phyloP scores from a whole-genome alignment of 2,329 filamentous ascomycete genomes.

The Fusarium palustre region DNA sequence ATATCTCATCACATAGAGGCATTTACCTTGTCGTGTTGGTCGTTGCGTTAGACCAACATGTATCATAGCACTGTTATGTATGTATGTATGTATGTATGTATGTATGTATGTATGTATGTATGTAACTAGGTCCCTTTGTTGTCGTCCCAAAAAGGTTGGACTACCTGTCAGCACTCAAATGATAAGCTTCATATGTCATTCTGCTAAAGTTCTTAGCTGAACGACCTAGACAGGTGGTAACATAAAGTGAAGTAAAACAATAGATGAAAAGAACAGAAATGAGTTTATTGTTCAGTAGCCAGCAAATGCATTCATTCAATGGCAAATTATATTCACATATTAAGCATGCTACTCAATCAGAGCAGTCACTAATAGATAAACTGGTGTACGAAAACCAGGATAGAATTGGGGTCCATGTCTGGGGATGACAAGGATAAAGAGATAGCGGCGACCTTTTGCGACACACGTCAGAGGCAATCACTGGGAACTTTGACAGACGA shows the following conservation, averaged over 20 bases:
- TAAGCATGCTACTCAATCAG: neutral
- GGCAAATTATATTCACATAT: too few species aligned
- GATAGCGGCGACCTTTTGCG: conserved; percentile 9
- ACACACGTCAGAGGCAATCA: neutral
- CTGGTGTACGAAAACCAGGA: neutral
- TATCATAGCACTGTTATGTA: neutral
- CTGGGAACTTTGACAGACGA: conserved; percentile 2
- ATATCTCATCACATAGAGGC: neutral
- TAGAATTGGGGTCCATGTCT: neutral
- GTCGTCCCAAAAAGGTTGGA: neutral
- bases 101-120: neutral
- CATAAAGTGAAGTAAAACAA: too few species aligned
- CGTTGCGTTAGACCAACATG: neutral
- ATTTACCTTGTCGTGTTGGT: conserved; percentile 3
- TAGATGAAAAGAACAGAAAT: neutral
- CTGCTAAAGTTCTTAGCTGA: neutral
- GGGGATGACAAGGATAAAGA: neutral
- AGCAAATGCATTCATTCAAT: neutral
- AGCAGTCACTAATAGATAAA: too few species aligned
- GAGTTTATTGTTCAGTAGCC: accelerated
- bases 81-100: neutral
- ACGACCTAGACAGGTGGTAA: neutral
- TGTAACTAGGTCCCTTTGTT: neutral
- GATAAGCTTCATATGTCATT: neutral
- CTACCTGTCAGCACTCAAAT: conserved; percentile 21